Conservation (phyloP, 2,329 filamentous ascomycete genomes). For the Sporothrix phasma region DNA sequence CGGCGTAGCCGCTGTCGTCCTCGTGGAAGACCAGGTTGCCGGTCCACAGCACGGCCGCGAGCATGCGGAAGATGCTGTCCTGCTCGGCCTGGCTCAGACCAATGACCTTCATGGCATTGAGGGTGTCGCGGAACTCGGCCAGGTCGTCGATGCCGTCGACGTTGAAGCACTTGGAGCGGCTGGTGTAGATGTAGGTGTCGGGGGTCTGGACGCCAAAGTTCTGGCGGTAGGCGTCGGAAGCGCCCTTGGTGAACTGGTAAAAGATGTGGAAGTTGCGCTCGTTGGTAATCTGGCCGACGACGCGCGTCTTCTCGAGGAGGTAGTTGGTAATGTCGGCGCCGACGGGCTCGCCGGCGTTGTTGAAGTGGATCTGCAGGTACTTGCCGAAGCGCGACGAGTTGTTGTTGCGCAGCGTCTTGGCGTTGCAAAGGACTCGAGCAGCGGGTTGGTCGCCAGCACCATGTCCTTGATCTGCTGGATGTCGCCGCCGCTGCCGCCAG, state of each 20-base stretch:
- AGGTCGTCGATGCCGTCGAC: slow-evolving; percentile 90
- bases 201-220: slow-evolving; percentile 86
- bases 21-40: slow-evolving; percentile 89
- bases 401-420: slow-evolving; percentile 96
- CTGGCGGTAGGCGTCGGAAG: slow-evolving; percentile 75
- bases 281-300: slow-evolving; percentile 88
- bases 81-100: slow-evolving; percentile 81
- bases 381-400: slow-evolving; percentile 98
- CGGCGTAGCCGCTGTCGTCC: slow-evolving; percentile 80
- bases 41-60: slow-evolving; percentile 84
- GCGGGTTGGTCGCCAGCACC: slow-evolving; percentile 94
- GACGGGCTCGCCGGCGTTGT: slow-evolving; percentile 78
- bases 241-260: slow-evolving; percentile 96
- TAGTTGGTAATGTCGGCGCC: slow-evolving; percentile 99
- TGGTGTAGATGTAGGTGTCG: slow-evolving; percentile 88
- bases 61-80: slow-evolving; percentile 92
- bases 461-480: slow-evolving; percentile 98
- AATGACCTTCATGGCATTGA: slow-evolving; percentile 92
- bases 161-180: slow-evolving; percentile 85
- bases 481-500: slow-evolving; percentile 62
- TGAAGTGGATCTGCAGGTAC: slow-evolving; percentile 96
- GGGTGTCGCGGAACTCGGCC: slow-evolving; percentile 77
- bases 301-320: slow-evolving; percentile 85
- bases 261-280: slow-evolving; percentile 99
- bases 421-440: slow-evolving; percentile 96